Base-by-base conservation (phyloP, 2,329 filamentous ascomycete species). In the Paracamarosporium sp. region DNA sequence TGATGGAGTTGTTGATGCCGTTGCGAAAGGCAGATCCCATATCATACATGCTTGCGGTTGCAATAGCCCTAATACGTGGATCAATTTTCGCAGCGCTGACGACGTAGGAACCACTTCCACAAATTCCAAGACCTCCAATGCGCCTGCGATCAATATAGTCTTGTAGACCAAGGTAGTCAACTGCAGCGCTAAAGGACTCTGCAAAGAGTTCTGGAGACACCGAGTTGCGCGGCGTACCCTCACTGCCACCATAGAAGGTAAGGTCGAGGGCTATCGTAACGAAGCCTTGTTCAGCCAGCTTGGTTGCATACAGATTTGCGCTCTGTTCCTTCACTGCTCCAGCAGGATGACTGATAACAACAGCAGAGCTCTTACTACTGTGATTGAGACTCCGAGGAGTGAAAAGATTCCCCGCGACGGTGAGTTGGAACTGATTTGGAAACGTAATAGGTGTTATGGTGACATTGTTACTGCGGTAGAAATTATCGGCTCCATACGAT, bases 1-100 rank as follows among this genome's bases (percentile, higher is more conserved):
- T 64, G 12, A 38, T 27, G 11, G 57, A 56, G 13, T 55, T 41
- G 27, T 46, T 50, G 17, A 65, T n/a, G 1, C 61, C 59, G 27
- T 62, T 55, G 20, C 62, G 63, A 20, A 13, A 31, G 1, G 48
- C 54, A 17, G 61, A 51, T 2, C 63, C 59, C 62, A 65, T 64
- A 36, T 64, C 58, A 38, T 66, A 66, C 65, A 67, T 67, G 54
- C 63, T 64, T 20, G 59, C 31, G 9, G 66, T 68, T 3, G 66
- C 66, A 50, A 67, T 55, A 22, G 66, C 66, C 45, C 64, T 53
- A 20, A 73, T 51, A 6, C 69, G 72, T 0, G 63, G 52, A 59
- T 71, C 59, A 15, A 76, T 69, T 55, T 77, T 76, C 3, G 76
- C 75, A 0, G 76, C 76, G 54, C 72, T 73, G 59, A 78, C 69